Conservation (phyloP, 306 rosid genomes). For the Senna siamea region DNA sequence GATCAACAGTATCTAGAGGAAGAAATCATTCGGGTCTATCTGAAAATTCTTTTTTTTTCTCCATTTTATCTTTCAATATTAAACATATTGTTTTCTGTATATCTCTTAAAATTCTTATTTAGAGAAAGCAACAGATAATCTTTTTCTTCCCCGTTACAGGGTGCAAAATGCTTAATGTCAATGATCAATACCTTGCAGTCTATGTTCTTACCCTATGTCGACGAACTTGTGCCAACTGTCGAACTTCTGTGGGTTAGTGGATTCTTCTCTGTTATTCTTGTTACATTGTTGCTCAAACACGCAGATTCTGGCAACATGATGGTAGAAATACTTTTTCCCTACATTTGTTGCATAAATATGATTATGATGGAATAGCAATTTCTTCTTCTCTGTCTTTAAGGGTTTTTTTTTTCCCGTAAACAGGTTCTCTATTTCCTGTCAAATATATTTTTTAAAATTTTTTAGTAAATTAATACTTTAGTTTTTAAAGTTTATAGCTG, state of each 20-base stretch:
- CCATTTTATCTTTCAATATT: not conserved
- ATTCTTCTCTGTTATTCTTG: conserved; percentile 8
- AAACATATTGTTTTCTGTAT: not conserved
- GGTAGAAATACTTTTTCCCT: not conserved
- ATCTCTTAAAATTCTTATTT: not conserved
- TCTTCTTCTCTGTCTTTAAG: not conserved
- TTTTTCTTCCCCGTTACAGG: conserved; percentile 3
- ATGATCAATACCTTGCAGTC: not conserved
- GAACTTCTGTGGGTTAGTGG: conserved; percentile 26
- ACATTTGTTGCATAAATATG: not conserved
- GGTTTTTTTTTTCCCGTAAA: not conserved
- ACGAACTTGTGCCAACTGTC: conserved; percentile 25
- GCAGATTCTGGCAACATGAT: not conserved
- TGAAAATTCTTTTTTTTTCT: not conserved
- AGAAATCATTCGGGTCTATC: conserved; percentile 34
- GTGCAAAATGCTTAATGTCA: conserved; percentile 3
- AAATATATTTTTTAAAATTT: too few species aligned
- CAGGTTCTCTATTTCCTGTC: not conserved
- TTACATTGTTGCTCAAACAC: not conserved
- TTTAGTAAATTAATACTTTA: too few species aligned
- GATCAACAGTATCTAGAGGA: not conserved
- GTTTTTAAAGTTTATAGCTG: too few species aligned
- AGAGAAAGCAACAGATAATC: not conserved
- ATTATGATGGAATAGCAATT: not conserved
- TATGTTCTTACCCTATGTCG: conserved; percentile 10